Base-by-base conservation (phyloP, 2,329 filamentous ascomycete genomes). In the Hymenoscyphus scutula region DNA sequence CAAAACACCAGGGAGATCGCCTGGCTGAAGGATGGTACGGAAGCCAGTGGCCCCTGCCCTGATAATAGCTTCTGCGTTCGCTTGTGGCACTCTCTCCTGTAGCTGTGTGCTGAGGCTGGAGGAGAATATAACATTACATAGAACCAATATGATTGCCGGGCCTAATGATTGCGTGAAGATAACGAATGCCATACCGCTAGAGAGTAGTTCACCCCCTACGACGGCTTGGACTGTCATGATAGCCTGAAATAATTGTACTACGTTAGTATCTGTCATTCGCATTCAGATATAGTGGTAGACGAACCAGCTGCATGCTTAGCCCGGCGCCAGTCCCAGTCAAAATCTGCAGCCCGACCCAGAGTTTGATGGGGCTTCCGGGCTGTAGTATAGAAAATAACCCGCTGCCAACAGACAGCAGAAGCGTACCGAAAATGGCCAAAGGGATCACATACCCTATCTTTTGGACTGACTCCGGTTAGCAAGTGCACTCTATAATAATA, bases 1-100 rank as follows among this genome's bases (percentile, higher is more conserved):
- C 2, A 81, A 61, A 2, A 80, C 77, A 5, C 70, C 72, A 0
- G 68, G 60, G 0, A 81, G 67, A 3, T 65, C 60, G 11, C 8
- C 23, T 1, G 68, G 27, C 1, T 64, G 41, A 0, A 81, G 74
- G 17, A 76, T 66, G 0, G 61, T 56, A 11, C 73, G 69, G 38
- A 81, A 76, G 0, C 68, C 74, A 0, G 77, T 77, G 2, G 77
- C 78, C 5, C 70, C 80, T 1, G 78, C 79, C 10, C 67, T 62
- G 8, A 81, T 74, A 0, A 81, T 70, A 0, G 64, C 64, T 6
- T 70, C 53, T 0, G 74, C 68, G 53, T 77, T 62, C 8, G 77
- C 66, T 5, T 53, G 41, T 5, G 75, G 77, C 6, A 74, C 75
- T 41, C 74, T 72, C 17, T 59, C 27, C 0, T 60, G 48, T 0